Evolutionary conservation across 768 basidiomycete genomes (phyloP).

Genomic region (Kwoniella sp.): DNA sequence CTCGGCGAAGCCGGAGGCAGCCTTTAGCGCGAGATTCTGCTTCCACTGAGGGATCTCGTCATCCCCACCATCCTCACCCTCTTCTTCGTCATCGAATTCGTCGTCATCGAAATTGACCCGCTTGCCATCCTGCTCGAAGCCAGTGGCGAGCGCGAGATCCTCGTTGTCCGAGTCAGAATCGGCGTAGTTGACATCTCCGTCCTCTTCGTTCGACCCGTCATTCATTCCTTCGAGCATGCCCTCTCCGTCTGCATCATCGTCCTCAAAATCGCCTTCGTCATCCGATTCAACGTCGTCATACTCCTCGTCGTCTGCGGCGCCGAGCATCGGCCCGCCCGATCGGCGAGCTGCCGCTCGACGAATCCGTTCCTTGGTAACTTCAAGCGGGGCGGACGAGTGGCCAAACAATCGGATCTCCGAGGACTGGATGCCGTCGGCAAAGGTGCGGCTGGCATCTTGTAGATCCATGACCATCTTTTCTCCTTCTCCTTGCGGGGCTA

Average conservation of each 20-base stretch:
- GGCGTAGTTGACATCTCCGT: slow-evolving; percentile 51
- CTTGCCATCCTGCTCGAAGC: slow-evolving; percentile 62
- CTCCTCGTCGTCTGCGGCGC: slow-evolving; percentile 55
- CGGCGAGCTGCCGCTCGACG: slow-evolving; percentile 45
- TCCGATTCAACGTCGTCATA: slow-evolving; percentile 57
- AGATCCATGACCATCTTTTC: slow-evolving; percentile 97
- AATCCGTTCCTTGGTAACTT: slow-evolving; percentile 44
- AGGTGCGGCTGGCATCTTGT: slow-evolving; percentile 78
- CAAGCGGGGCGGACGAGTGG: slow-evolving; percentile 72
- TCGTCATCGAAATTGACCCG: slow-evolving; percentile 59
- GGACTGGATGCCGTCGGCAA: slow-evolving; percentile 77
- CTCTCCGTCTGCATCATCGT: slow-evolving; percentile 51
- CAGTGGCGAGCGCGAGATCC: slow-evolving; percentile 56
- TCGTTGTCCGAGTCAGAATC: slow-evolving; percentile 52
- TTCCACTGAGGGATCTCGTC: slow-evolving; percentile 75
- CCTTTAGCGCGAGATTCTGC: slow-evolving; percentile 63
- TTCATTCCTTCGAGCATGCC: slow-evolving; percentile 33
- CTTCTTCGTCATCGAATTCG: slow-evolving; percentile 56
- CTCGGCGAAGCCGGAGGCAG: slow-evolving; percentile 60
- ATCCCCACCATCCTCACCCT: slow-evolving; percentile 58
- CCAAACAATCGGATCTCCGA: slow-evolving; percentile 83
- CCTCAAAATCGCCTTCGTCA: slow-evolving; percentile 48
- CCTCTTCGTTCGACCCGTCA: slow-evolving; percentile 49
- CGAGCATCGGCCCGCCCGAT: slow-evolving; percentile 50
- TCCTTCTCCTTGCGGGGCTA: slow-evolving; percentile 85